Base-by-base conservation (phyloP, 768 basidiomycete species). In the Mrakia blollopis region DNA sequence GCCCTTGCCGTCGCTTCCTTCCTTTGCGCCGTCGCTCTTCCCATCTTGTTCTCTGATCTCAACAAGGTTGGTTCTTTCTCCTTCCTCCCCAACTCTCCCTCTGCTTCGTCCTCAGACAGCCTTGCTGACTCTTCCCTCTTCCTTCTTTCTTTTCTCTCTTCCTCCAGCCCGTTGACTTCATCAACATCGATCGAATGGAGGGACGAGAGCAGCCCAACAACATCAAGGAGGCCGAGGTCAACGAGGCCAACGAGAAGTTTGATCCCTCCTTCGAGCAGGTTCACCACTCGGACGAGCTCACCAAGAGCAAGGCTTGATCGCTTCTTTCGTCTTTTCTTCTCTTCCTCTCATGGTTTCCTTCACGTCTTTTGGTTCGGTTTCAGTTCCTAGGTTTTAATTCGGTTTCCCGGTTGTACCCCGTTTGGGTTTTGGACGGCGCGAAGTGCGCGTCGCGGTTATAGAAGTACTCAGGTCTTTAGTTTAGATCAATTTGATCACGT, bases 41-140 rank as follows among this genome's bases (percentile, higher is more conserved):
- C 82, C 23, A 80, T 73, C 16, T 79, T 78, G 78, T 82, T 80
- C 79, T 79, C 75, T 77, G 80, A 83, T 76, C 80, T 83, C 62
- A 80, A 82, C 79, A 78, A 80, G 44, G 44, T 47, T 47, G 9
- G 44, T 47, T 11, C 11, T 11, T 41, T 41, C 39, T 11, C 39
- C 39, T n/a, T n/a, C 39, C 39, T 41, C 39, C 39, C 39, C n/a
- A n/a, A n/a, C n/a, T n/a, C n/a, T n/a, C 39, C 44, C 44, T 47
- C 44, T 9, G 8, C 9, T 14, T 47, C 44, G 44, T 47, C 39
- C 6, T 47, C 9, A 2, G 7, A 5, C 39, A 41, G 5, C 39
- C 39, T 5, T 41, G 11, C 39, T 41, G 39, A 47, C 44, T 47
- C 44, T 16, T 47, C 44, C 14, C 44, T 47, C 39, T 41, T 41